A percentile compares a stretch with the other conserved stretches of the same genome.
Conservation (phyloP, 495 filamentous ascomycete genomes). For the Aspergillus homomorphus region DNA sequence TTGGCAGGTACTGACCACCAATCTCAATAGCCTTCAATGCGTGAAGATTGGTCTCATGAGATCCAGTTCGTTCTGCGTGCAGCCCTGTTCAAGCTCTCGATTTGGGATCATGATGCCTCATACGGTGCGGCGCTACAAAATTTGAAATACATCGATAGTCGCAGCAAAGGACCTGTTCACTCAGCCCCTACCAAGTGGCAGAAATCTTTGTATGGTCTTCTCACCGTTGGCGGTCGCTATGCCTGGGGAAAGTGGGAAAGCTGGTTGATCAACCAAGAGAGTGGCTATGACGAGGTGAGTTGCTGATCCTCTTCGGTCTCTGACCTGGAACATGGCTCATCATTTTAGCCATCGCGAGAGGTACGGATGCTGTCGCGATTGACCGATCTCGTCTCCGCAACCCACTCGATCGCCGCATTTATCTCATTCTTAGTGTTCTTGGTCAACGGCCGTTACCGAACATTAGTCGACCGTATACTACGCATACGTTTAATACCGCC, state of each 20-base stretch:
- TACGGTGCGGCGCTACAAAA: constrained; percentile 94
- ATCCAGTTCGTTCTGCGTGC: constrained; percentile 74
- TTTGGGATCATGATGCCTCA: constrained; percentile 94
- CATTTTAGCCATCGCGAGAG: constrained; percentile 41
- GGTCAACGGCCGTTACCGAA: constrained; percentile 85
- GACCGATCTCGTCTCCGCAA: constrained; percentile 63
- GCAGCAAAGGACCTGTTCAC: constrained; percentile 58
- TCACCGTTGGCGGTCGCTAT: constrained; percentile 87
- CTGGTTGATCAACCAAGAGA: constrained; percentile 72
- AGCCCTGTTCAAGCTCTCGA: constrained; percentile 86
- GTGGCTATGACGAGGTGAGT: constrained; percentile 61
- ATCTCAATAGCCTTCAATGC: constrained; percentile 49
- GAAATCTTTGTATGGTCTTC: constrained; percentile 76
- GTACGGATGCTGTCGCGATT: constrained; percentile 62
- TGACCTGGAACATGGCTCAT: constrained; percentile 19
- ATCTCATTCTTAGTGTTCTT: constrained; percentile 86
- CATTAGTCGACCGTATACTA: constrained; percentile 81
- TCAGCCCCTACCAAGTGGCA: constrained; percentile 69
- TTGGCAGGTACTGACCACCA: not conserved
- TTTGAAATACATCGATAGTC: constrained; percentile 82
- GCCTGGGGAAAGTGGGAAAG: constrained; percentile 87
- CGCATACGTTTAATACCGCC: constrained; percentile 82
- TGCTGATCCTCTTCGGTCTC: not conserved
- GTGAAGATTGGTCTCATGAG: constrained; percentile 83
- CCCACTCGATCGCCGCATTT: constrained; percentile 77